These are phyloP conservation scores for Lodderomyces margitis DNA, from an alignment of 1,139 yeast genomes.

Conservation along the genomic window DNA sequence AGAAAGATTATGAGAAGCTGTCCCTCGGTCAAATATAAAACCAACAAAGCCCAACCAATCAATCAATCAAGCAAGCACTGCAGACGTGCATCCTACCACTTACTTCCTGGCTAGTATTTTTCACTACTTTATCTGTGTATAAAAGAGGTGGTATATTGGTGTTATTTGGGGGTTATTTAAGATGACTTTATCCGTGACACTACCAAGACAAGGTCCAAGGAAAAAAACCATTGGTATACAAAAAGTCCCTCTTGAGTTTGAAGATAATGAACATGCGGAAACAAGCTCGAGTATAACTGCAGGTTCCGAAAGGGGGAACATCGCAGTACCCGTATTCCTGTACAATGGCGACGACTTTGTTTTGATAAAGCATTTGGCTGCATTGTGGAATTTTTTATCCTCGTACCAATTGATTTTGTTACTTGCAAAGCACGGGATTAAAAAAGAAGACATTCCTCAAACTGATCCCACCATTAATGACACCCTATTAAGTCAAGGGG, in stretches of 20 bases:
- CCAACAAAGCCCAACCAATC: too few species aligned
- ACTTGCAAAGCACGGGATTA: conserved; percentile 24
- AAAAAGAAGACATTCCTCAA: conserved; percentile 21
- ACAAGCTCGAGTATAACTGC: background rate
- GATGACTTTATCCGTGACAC: background rate
- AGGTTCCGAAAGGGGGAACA: background rate
- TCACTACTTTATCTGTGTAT: too few species aligned
- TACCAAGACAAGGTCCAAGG: background rate
- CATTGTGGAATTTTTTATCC: conserved; percentile 43
- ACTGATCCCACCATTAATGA: conserved; percentile 25
- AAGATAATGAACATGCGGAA: background rate
- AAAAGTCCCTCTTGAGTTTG: background rate
- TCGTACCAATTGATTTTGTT: conserved; percentile 39
- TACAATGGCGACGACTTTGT: conserved; percentile 19
- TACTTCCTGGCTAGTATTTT: too few species aligned
- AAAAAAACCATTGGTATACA: background rate
- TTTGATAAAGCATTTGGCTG: conserved; percentile 32
- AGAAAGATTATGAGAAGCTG: too few species aligned
- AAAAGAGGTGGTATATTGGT: too few species aligned
- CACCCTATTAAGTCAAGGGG: conserved; percentile 18
- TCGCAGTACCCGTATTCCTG: conserved; percentile 14
- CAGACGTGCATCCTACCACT: too few species aligned
- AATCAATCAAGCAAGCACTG: too few species aligned
- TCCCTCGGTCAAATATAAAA: too few species aligned
- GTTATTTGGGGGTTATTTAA: too few species aligned